Evolutionary conservation across 192 early-diverging fungal genomes (phyloP).

Genomic region (Podila verticillata): DNA sequence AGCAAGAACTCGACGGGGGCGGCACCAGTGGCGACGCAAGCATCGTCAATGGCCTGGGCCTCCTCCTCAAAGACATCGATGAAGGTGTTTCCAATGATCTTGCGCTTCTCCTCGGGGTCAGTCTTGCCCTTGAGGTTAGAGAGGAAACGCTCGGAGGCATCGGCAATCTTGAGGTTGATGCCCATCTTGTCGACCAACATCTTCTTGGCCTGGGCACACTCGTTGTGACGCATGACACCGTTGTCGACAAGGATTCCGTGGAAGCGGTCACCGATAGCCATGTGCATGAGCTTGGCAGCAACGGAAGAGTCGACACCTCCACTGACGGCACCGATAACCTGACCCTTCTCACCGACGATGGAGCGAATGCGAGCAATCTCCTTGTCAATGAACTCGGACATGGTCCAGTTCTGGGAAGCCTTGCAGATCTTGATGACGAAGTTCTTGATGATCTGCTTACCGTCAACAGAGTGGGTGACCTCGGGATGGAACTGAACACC

Average conservation of each 20-base stretch:
- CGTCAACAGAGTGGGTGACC: constrained; percentile 95
- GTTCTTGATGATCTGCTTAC: constrained; percentile 86
- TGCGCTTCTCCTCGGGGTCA: constrained; percentile 97
- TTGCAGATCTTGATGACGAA: constrained; percentile 93
- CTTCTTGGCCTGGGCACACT: constrained; percentile 87
- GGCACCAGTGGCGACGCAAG: constrained; percentile 73
- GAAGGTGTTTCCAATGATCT: constrained; percentile 99
- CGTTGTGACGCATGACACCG: constrained; percentile 98
- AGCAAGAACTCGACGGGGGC: constrained; percentile 93
- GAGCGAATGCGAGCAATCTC: constrained; percentile 93
- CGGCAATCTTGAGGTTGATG: constrained; percentile 95
- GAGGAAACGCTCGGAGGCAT: constrained; percentile 88
- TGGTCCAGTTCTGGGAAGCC: constrained; percentile 91
- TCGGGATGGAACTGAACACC: constrained; percentile 99
- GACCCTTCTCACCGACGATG: constrained; percentile 90
- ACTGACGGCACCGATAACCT: constrained; percentile 96
- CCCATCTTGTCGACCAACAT: constrained; percentile 89
- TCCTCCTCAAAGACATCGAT: constrained; percentile 98
- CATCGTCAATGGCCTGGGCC: constrained; percentile 86
- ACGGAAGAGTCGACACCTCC: constrained; percentile 98
- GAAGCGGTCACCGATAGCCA: constrained; percentile 98
- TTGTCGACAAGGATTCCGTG: constrained; percentile 98
- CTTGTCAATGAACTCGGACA: constrained; percentile 96
- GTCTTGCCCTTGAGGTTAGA: constrained; percentile 88
- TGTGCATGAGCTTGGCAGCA: constrained; percentile 95